A percentile compares a stretch with the other conserved stretches of the same genome.
phyloP scores from a whole-genome alignment of 208 protist genomes.

The Balamuthia mandrillaris region DNA sequence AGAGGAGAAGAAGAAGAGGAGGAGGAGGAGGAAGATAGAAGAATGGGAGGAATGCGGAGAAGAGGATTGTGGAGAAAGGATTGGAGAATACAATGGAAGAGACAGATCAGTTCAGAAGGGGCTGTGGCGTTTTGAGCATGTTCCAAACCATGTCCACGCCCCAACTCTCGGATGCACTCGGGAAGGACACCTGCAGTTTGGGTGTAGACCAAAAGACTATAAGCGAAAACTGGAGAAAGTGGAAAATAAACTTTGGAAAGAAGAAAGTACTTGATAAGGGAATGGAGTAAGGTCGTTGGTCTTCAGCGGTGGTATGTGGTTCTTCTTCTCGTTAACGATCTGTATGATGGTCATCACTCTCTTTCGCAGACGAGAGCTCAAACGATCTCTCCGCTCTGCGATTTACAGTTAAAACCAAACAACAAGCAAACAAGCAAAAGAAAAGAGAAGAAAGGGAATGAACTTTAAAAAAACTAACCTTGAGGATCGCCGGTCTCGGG shows the following conservation, averaged over 20 bases:
- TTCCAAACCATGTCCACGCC: slow-evolving; percentile 12
- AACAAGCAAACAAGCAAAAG: background rate
- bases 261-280: slow-evolving; percentile 1
- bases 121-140: slow-evolving; percentile 4
- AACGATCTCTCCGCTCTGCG: background rate
- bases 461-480: no score
- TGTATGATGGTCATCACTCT: slow-evolving; percentile 3
- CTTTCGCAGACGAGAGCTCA: background rate
- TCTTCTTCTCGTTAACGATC: slow-evolving; percentile 29
- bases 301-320: slow-evolving; percentile 27
- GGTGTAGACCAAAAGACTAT: no score
- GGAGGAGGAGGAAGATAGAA: no score
- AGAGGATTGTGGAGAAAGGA: no score
- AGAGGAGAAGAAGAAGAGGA: no score
- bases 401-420: background rate
- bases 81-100: no score
- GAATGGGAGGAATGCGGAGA: no score
- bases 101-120: background rate
- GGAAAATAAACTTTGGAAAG: background rate
- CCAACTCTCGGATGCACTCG: slow-evolving; percentile 13
- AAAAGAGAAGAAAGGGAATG: background rate
- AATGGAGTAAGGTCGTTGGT: background rate
- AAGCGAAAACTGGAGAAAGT: background rate
- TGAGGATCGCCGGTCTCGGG: no score
- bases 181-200: slow-evolving; percentile 3